A percentile compares a stretch with the other conserved stretches of the same genome.
Evolutionary conservation across 169 alveolate species (phyloP).

Genomic region (Eimeria acervulina): DNA sequence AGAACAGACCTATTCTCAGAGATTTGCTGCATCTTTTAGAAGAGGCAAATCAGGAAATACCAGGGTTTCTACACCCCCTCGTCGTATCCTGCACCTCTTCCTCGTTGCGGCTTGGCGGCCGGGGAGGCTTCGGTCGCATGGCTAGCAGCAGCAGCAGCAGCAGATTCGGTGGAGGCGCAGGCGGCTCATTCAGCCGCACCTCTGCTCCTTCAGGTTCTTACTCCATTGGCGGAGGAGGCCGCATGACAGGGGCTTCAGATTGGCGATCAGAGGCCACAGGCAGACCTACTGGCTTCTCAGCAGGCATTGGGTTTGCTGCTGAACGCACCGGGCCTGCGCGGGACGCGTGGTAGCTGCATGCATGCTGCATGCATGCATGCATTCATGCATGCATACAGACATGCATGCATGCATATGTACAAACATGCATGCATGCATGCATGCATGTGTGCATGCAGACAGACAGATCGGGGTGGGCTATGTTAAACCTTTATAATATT

Average conservation of each 20-base stretch:
- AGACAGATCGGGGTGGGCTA: neutral
- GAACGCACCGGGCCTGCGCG: conserved; percentile 46
- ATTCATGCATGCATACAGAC: neutral
- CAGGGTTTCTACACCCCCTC: conserved; percentile 86
- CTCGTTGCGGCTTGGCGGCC: conserved; percentile 64
- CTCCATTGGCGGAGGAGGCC: conserved; percentile 52
- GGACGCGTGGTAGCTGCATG: neutral
- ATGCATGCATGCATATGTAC: neutral
- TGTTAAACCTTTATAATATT: neutral
- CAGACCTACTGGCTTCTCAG: conserved; percentile 26
- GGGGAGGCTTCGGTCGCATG: conserved; percentile 70
- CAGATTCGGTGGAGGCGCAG: conserved; percentile 16
- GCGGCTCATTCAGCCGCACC: conserved; percentile 1
- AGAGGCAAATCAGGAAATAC: conserved; percentile 87
- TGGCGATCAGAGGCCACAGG: conserved; percentile 45
- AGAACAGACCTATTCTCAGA: conserved; percentile 92
- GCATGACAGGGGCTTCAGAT: conserved; percentile 11
- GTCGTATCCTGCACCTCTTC: conserved; percentile 82
- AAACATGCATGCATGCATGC: neutral
- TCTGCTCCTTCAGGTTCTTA: conserved; percentile 13
- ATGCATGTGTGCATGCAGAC: neutral
- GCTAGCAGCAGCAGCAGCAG: conserved; percentile 59
- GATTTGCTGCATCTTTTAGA: conserved; percentile 91
- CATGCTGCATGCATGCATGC: neutral
- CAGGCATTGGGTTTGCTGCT: conserved; percentile 53